Base-by-base conservation (phyloP, 1,284 basidiomycete species). In the Pseudomicrostroma phylloplanum region DNA sequence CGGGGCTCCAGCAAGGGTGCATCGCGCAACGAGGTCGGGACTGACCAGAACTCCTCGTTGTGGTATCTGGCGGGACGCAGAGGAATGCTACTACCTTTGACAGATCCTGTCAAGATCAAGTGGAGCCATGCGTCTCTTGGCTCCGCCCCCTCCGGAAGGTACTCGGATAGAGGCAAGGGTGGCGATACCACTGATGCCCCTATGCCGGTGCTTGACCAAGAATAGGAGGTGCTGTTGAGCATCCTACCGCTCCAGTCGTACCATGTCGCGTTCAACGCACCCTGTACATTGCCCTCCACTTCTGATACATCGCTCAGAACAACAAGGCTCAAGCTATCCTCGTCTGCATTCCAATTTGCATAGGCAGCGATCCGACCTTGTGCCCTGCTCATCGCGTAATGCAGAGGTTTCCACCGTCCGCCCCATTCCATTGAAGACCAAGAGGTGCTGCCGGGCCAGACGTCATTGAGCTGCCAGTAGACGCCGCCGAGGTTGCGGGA, bases 391-490 rank as follows among this genome's bases (percentile, higher is more conserved):
- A 85, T 74, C 4, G 80, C 83, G 67, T 87, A 86, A 13, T 67
- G 66, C 26, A 59, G 3, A 2, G 85, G 83, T 76, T 87, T 87
- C 86, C 85, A 87, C 40, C 85, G 74, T 1, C 85, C 85, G 1
- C 83, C 85, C 68, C 85, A 85, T 70, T 87, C 86, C 68, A 87
- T 82, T 41, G 82, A 81, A 6, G 84, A 82, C 86, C 86, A 87
- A 68, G 82, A 84, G 26, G 83, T 82, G 25, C 84, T 86, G 72
- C 87, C 85, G 13, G 51, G 51, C 86, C 86, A 87, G 55, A 87
- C 85, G 72, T 87, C 86, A 69, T 87, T 87, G 59, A 87, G 80
- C 74, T 86, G 85, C 85, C 85, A 86, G 12, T 86, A 84, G 41
- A 86, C 79, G 25, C 83, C 81, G 6, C 86, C 86, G 40, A 86